Conservation (phyloP, 2,329 filamentous ascomycete species). For the Apiospora phragmitis region DNA sequence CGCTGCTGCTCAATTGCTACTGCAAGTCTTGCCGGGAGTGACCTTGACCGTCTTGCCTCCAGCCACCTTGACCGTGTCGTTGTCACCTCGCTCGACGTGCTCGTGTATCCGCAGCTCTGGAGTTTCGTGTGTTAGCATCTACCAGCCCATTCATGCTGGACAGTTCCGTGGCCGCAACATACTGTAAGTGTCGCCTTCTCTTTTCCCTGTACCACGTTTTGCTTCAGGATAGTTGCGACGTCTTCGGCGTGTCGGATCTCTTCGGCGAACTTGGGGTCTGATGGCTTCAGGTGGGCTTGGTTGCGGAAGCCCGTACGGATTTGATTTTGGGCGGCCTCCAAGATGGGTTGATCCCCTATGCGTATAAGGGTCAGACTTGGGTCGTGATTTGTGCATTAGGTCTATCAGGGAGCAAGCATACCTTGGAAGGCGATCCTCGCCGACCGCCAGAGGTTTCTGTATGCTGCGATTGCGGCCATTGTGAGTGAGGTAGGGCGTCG, state of each 20-base stretch:
- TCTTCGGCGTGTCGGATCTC: conserved; percentile 80
- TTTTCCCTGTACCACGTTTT: conserved; percentile 85
- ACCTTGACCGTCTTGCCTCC: conserved; percentile 35
- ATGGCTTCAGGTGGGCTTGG: conserved; percentile 59
- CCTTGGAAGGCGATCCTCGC: conserved; percentile 82
- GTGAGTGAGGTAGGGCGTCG: neutral
- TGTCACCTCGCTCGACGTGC: conserved; percentile 88
- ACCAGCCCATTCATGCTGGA: conserved; percentile 13
- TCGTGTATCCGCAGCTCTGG: conserved; percentile 86
- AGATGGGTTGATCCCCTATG: conserved; percentile 68
- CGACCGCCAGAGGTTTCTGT: conserved; percentile 79
- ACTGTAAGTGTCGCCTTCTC: conserved; percentile 61
- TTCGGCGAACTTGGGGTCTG: conserved; percentile 58
- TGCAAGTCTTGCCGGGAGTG: conserved; percentile 13
- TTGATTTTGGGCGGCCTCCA: conserved; percentile 69
- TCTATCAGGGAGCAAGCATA: conserved; percentile 37
- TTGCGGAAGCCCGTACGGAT: conserved; percentile 74
- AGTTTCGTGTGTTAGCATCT: neutral
- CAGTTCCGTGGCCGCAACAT: conserved; percentile 33
- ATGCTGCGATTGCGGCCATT: conserved; percentile 65
- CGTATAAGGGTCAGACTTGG: neutral
- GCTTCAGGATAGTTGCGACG: conserved; percentile 73
- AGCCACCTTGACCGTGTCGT: conserved; percentile 79
- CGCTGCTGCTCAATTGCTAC: neutral
- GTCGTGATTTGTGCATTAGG: neutral